Conservation (phyloP, 306 rosid species). For the Trichosanthes cucumerina region DNA sequence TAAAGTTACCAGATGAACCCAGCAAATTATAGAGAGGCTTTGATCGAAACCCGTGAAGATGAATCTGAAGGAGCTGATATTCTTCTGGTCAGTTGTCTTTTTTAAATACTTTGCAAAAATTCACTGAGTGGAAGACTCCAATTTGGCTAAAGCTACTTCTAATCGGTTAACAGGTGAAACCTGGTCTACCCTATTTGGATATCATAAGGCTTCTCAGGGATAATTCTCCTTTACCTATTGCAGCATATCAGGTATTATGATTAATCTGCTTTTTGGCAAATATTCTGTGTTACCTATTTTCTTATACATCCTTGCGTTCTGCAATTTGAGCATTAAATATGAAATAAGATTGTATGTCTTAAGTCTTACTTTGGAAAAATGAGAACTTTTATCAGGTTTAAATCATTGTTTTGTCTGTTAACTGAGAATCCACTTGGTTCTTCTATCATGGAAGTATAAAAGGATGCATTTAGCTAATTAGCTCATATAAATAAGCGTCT, state of each 20-base stretch:
- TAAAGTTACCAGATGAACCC: constrained; percentile 94
- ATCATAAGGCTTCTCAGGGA: constrained; percentile 78
- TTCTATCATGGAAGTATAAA: neutral
- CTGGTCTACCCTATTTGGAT: constrained; percentile 91
- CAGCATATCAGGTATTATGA: constrained; percentile 82
- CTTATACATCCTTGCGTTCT: neutral
- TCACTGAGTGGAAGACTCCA: constrained; percentile 1
- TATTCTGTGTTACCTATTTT: neutral
- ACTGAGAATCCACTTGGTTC: neutral
- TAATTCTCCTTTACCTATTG: constrained; percentile 75
- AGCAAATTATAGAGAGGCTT: constrained; percentile 87
- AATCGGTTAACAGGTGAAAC: constrained; percentile 63
- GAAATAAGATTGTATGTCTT: neutral
- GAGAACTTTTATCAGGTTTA: neutral
- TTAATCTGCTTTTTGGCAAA: neutral
- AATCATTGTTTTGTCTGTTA: neutral
- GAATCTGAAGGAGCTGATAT: constrained; percentile 96
- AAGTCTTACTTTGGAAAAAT: neutral
- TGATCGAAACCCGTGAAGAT: constrained; percentile 72
- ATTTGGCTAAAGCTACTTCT: neutral
- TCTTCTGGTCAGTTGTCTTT: constrained; percentile 65
- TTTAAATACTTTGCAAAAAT: neutral
- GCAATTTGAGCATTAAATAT: neutral
- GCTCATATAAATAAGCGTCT: neutral
- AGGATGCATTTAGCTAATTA: neutral